Base-by-base conservation (phyloP, 805 yeast genomes). In the Cyberlindnera americana region DNA sequence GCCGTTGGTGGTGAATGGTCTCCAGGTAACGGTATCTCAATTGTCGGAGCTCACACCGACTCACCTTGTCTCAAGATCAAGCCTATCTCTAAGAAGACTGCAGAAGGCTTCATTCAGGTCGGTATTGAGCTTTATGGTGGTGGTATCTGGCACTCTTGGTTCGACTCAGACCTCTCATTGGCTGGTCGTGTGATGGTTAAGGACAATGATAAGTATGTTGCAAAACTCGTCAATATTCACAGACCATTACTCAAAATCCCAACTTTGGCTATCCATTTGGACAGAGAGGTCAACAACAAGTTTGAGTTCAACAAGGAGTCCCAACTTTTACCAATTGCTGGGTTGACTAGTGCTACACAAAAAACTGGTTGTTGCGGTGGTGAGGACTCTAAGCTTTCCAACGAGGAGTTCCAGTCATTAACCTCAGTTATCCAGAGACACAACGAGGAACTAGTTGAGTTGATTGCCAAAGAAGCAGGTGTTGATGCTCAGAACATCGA, bases 61-160 rank as follows among this genome's bases (percentile, higher is more conserved):
- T 85, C 95, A 5, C 98, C 98, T 10, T 79, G 87, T 23, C 69
- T 91, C 49, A 75, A 95, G 57, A 77, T 91, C 50, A 93, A 91
- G 65, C 99, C 99, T 11, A 69, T 83, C 22, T 84, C 95, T 18
- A 78, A 81, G 56, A 77, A 75, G 50, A 61, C 66, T 10, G 66
- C 70, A 14, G 90, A 85, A 52, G 95, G 95, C 1, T 91, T 79
- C 54, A 72, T 78, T 40, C 96, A 90, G 60, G 78, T 93, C 15
- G 98, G 96, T 27, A 95, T 93, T 9, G 98, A 93, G 62, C 77
- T 82, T 35, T 91, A 91, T 56, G 98, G 99, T 41, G 98, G 98
- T 25, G 93, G 96, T 36, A 80, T 90, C 40, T 93, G 97, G 79
- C 96, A 87, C 59, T 78, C 96, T 5, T 91, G 98, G 97, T 91